Percentiles rank a stretch among this genome's conserved stretches.
Conservation (phyloP, 129 eudicot species). For the Rutidosis leptorrhynchoides region DNA sequence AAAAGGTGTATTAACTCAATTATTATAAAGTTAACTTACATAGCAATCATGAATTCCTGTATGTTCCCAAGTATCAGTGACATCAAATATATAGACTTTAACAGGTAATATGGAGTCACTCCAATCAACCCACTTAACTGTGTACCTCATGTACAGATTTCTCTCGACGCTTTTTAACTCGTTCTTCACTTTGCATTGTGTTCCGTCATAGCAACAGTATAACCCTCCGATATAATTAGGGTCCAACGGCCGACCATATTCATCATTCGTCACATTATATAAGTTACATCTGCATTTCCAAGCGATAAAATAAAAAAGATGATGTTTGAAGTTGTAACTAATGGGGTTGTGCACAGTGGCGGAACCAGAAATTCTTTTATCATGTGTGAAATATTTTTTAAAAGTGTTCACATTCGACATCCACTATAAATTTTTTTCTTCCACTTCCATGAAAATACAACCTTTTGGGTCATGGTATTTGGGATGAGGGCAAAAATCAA, state of each 20-base stretch:
- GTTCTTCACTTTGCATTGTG: constrained; percentile 51
- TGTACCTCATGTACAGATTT: constrained; percentile 5
- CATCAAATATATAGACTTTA: constrained; percentile 57
- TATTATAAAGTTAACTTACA: constrained; percentile 26
- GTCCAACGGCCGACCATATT: background rate
- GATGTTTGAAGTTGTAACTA: too few species aligned
- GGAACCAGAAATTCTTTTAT: too few species aligned
- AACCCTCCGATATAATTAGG: background rate
- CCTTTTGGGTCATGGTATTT: too few species aligned
- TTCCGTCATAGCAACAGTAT: background rate
- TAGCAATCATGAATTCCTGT: constrained; percentile 43
- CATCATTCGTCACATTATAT: constrained; percentile 40
- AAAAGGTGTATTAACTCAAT: background rate
- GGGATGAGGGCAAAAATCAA: too few species aligned
- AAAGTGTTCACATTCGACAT: too few species aligned
- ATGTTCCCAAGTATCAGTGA: constrained; percentile 53
- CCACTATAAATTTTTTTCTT: too few species aligned
- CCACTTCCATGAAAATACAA: too few species aligned
- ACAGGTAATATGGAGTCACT: constrained; percentile 47
- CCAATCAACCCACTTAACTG: constrained; percentile 63
- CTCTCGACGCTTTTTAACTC: constrained; percentile 19
- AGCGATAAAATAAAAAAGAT: background rate
- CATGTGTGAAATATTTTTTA: too few species aligned
- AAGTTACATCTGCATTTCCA: constrained; percentile 20
- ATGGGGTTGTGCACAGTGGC: too few species aligned